phyloP scores from a whole-genome alignment of 352 stramenopile species.

The Thalassiosira hispida region DNA sequence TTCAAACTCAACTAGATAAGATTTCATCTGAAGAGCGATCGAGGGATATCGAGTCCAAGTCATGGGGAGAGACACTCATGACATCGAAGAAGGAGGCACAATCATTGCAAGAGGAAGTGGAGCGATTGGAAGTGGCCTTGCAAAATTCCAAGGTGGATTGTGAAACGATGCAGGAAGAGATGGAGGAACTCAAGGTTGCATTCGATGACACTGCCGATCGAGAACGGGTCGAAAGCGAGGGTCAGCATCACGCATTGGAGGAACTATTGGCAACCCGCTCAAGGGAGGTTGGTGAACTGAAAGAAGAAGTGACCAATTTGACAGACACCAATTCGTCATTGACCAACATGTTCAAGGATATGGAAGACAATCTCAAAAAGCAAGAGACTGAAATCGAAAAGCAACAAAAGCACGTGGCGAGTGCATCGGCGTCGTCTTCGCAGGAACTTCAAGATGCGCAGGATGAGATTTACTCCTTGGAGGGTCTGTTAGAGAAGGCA shows the following conservation, averaged over 20 bases:
- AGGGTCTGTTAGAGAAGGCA: conserved; percentile 33
- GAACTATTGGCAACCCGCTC: conserved; percentile 61
- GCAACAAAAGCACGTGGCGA: conserved; percentile 34
- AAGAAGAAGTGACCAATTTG: conserved; percentile 67
- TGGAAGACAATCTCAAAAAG: conserved; percentile 43
- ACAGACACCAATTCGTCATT: conserved; percentile 51
- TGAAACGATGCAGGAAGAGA: conserved; percentile 49
- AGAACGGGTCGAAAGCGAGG: conserved; percentile 25
- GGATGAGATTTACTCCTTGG: conserved; percentile 41
- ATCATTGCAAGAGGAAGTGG: conserved; percentile 47
- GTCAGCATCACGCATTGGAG: conserved; percentile 38
- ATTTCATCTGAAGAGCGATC: conserved; percentile 43
- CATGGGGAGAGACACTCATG: conserved; percentile 43
- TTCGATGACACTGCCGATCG: conserved; percentile 52
- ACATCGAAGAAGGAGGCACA: conserved; percentile 51
- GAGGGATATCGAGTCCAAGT: conserved; percentile 54
- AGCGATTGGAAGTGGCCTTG: conserved; percentile 45
- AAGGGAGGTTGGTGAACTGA: conserved; percentile 57
- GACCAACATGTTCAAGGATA: conserved; percentile 45
- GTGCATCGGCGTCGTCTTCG: conserved; percentile 21
- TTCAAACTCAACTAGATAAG: conserved; percentile 53
- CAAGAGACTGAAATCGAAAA: conserved; percentile 37
- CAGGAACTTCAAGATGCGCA: conserved; percentile 42
- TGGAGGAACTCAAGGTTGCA: conserved; percentile 53
- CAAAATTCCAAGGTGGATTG: conserved; percentile 56